A percentile compares a stretch with the other conserved stretches of the same genome.
Evolutionary conservation across 345 rosid species (phyloP).

Genomic region (Bruguiera sexangula): DNA sequence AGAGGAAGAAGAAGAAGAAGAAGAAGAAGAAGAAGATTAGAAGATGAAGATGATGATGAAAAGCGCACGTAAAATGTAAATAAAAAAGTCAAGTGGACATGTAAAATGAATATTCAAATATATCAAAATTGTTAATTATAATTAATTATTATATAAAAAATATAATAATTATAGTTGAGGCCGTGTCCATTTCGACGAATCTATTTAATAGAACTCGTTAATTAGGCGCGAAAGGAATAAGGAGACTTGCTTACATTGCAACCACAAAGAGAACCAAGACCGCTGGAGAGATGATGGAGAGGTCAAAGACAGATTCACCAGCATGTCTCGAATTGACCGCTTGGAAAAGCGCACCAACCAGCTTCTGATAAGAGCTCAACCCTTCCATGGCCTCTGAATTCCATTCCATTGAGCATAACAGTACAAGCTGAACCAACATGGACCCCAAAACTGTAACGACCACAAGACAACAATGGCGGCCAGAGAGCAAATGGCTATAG

Average conservation of each 20-base stretch:
- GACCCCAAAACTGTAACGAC: slow-evolving; percentile 45
- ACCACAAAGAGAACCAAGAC: slow-evolving; percentile 49
- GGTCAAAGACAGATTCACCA: slow-evolving; percentile 54
- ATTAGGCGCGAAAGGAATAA: not conserved
- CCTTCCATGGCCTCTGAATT: slow-evolving; percentile 35
- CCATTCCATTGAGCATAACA: slow-evolving; percentile 55
- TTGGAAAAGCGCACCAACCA: slow-evolving; percentile 43
- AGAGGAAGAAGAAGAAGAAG: too few relatives aligned
- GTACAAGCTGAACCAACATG: slow-evolving; percentile 29
- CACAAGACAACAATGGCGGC: slow-evolving; percentile 22
- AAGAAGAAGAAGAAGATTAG: too few relatives aligned
- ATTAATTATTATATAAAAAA: too few relatives aligned
- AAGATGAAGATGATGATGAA: too few relatives aligned
- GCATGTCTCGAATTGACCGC: slow-evolving; percentile 51
- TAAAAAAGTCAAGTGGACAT: too few relatives aligned
- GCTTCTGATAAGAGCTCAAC: slow-evolving; percentile 38
- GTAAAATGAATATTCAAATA: too few relatives aligned
- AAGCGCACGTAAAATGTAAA: too few relatives aligned
- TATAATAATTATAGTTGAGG: too few relatives aligned
- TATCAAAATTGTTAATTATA: too few relatives aligned
- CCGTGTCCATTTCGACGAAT: too few relatives aligned
- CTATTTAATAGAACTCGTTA: not conserved
- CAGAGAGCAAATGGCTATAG: slow-evolving; percentile 43
- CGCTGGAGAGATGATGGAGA: slow-evolving; percentile 54
- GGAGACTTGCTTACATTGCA: slow-evolving; percentile 58